Conservation (phyloP, 2,329 filamentous ascomycete genomes). For the Aspergillus awamori region DNA sequence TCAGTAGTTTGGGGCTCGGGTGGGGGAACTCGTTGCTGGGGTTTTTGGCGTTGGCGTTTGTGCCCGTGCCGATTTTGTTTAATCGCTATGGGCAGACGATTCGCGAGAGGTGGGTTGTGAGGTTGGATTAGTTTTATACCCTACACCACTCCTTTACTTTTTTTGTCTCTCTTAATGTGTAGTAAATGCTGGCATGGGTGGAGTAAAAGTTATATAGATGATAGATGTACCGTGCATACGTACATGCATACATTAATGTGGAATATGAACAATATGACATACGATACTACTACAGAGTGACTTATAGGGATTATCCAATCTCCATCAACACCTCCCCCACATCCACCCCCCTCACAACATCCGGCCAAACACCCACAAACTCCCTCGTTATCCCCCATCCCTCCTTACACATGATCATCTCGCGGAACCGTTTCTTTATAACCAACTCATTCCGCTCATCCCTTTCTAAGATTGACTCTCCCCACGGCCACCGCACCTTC, state of each 20-base stretch:
- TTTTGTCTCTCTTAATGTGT: too few species aligned
- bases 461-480: slow-evolving; percentile 13
- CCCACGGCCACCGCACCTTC: slow-evolving; percentile 21
- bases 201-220: too few species aligned
- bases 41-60: slow-evolving; percentile 57
- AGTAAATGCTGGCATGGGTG: too few species aligned
- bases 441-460: slow-evolving; percentile 15
- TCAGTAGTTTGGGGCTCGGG: slow-evolving; percentile 47
- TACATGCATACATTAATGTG: too few species aligned
- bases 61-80: slow-evolving; percentile 30
- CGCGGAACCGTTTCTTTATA: slow-evolving; percentile 12
- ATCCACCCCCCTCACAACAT: slow-evolving; percentile 8
- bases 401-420: slow-evolving; percentile 14
- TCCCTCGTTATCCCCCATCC: slow-evolving; percentile 11
- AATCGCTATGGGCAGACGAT: slow-evolving; percentile 14
- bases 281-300: too few species aligned
- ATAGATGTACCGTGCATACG: too few species aligned
- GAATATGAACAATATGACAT: too few species aligned
- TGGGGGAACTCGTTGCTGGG: slow-evolving; percentile 59
- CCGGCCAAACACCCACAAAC: slow-evolving; percentile 4
- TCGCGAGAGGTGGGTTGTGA: slow-evolving; percentile 6
- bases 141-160: too few species aligned
- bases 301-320: neutral
- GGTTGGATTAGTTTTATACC: too few species aligned
- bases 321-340: slow-evolving; percentile 7